Conservation (phyloP, 495 filamentous ascomycete genomes). For the Physcia stellaris region DNA sequence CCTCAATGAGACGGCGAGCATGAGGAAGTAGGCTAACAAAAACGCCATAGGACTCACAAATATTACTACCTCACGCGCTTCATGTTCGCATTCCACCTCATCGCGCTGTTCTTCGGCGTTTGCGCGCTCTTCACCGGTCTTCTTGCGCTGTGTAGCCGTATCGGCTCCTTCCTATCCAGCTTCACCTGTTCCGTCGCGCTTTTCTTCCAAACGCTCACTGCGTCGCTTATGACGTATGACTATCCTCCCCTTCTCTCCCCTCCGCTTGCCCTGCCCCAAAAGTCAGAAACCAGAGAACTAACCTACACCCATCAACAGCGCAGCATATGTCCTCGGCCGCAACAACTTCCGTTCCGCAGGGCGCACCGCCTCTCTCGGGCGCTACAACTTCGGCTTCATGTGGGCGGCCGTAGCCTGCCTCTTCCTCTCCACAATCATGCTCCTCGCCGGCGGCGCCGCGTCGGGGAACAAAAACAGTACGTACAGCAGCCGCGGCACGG, state of each 20-base stretch:
- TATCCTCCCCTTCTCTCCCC: neutral
- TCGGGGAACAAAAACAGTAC: slow-evolving; percentile 1
- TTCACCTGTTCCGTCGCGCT: slow-evolving; percentile 39
- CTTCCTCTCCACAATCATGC: slow-evolving; percentile 53
- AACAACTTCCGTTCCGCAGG: slow-evolving; percentile 47
- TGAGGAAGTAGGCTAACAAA: neutral
- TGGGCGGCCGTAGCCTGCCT: slow-evolving; percentile 65
- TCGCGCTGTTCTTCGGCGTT: slow-evolving; percentile 52
- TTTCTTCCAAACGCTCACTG: slow-evolving; percentile 48
- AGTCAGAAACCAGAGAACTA: neutral
- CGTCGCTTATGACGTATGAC: slow-evolving; percentile 59
- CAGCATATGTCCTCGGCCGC: slow-evolving; percentile 65
- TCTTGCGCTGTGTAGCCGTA: slow-evolving; percentile 44
- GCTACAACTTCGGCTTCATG: slow-evolving; percentile 71
- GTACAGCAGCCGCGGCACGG: slow-evolving; percentile 1
- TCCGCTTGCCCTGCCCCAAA: neutral
- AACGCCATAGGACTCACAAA: slow-evolving; percentile 29
- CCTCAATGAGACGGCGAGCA: no score
- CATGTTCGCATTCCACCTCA: slow-evolving; percentile 59
- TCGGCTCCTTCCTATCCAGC: slow-evolving; percentile 47
- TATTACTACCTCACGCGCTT: slow-evolving; percentile 56
- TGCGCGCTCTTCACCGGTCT: slow-evolving; percentile 46
- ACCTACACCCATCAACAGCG: slow-evolving; percentile 28
- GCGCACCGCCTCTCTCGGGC: slow-evolving; percentile 47
- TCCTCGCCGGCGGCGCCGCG: slow-evolving; percentile 50